Evolutionary conservation across 2,329 filamentous ascomycete species (phyloP).

Genomic region (Claviceps monticola): DNA sequence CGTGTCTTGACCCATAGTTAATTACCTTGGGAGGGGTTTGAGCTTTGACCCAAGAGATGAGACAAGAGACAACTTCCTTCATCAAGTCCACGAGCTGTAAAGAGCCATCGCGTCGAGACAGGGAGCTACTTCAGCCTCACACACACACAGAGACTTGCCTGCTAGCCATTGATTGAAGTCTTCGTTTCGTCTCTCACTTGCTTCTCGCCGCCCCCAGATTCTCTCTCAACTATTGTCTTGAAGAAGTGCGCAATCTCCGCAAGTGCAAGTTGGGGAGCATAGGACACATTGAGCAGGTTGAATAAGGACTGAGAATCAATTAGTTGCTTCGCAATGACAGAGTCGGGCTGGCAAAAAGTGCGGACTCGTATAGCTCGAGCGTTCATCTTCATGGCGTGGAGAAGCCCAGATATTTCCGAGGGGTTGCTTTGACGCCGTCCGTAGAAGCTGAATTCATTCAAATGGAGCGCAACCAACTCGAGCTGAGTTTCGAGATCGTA

Average conservation of each 20-base stretch:
- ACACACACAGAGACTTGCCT: neutral
- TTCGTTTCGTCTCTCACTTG: neutral
- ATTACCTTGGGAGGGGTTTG: no score
- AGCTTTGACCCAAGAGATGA: neutral
- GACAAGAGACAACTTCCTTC: neutral
- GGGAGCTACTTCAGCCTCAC: neutral
- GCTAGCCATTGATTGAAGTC: neutral
- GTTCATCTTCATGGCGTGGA: slow-evolving; percentile 38
- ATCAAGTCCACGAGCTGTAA: neutral
- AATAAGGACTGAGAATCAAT: slow-evolving; percentile 38
- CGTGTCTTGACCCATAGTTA: neutral
- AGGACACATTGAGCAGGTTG: slow-evolving; percentile 31
- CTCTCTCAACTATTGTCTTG: slow-evolving; percentile 35
- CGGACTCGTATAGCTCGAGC: slow-evolving; percentile 38
- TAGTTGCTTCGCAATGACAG: slow-evolving; percentile 43
- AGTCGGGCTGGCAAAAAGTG: slow-evolving; percentile 44
- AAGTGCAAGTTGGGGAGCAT: slow-evolving; percentile 30
- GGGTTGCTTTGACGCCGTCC: slow-evolving; percentile 30
- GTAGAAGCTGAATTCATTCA: slow-evolving; percentile 40
- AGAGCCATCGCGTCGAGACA: neutral
- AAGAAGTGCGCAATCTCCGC: slow-evolving; percentile 41
- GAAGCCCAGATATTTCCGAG: slow-evolving; percentile 30
- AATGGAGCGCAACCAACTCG: slow-evolving; percentile 37
- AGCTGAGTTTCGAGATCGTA: slow-evolving; percentile 48
- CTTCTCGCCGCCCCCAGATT: slow-evolving; percentile 8